Conservation (phyloP, 768 basidiomycete species). For the Termitomyces sp. region DNA sequence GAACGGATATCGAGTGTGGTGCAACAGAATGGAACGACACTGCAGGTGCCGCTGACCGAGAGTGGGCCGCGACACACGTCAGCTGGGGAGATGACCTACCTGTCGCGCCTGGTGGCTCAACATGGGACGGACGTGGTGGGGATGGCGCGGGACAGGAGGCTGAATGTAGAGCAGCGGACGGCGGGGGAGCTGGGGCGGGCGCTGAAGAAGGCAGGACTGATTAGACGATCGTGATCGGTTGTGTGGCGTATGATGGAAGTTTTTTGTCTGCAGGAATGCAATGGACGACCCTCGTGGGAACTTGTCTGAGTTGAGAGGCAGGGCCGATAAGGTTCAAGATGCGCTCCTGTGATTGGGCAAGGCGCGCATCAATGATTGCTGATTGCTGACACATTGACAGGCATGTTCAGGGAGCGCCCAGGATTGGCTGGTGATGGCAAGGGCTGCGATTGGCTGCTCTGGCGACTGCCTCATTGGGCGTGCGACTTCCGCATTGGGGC, state of each 20-base stretch:
- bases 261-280: background rate
- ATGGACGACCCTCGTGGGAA: background rate
- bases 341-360: background rate
- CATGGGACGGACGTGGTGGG: conserved; percentile 67
- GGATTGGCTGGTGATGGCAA: background rate
- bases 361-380: background rate
- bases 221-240: conserved; percentile 17
- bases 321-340: conserved; percentile 7
- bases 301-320: background rate
- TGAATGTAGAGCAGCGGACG: conserved; percentile 85
- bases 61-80: conserved; percentile 62
- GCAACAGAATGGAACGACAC: conserved; percentile 26
- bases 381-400: too few relatives aligned
- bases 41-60: conserved; percentile 35
- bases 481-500: conserved; percentile 1
- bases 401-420: too few relatives aligned
- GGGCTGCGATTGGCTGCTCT: background rate
- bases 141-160: conserved; percentile 78
- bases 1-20: conserved; percentile 52
- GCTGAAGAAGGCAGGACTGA: conserved; percentile 52
- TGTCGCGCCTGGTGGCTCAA: conserved; percentile 61
- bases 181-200: conserved; percentile 70
- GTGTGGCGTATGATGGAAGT: conserved; percentile 16
- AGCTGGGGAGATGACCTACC: conserved; percentile 61
- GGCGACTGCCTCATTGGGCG: background rate